Evolutionary conservation across 345 rosid species (phyloP), one percentile per base, ranked within the genome.

Genomic region (Stellera chamaejasme): DNA sequence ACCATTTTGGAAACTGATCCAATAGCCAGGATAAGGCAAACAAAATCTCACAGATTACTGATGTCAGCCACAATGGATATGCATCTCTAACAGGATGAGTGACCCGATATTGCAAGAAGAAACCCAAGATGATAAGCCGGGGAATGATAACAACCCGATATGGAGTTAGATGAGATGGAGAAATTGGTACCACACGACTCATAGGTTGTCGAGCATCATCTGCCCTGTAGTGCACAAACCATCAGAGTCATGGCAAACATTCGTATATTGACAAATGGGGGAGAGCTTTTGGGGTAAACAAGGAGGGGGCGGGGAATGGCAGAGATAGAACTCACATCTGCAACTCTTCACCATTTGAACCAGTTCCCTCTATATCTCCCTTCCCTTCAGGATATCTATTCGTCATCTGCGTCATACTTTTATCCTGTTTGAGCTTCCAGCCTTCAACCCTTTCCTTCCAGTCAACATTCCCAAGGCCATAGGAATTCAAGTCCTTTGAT

Each of bases 381-480:
- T 90, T 94, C 63, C 89, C 95, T 75, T 88, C 98, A 61, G 74
- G 36, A 62, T 74, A 78, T 72, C 88, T 80, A 76, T 67, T 75
- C 57, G 68, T 79, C 82, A 78, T 66, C 23, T 84, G 95, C 79
- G 75, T 66, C 78, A 79, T 77, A 65, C 72, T 85, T 74, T 90
- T 94, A 62, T 94, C 99, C 82, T 94, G 99, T 61, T 87, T 94
- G 69, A 87, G 92, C 72, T 94, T 94, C 97, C 99, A 94, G 56
- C 97, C 91, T 70, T 94, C 97, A 62, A 94, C 92, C 67, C 97
- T 85, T 72, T 90, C 99, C 78, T 94, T 94, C 99, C 99, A 94
- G 78, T 94, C 97, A 62, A 94, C 85, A 75, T 82, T 87, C 51
- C 90, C 90, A 64, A 94, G 96, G 70, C 97, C 99, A 72, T 94